Base-by-base conservation (phyloP, 2,329 filamentous ascomycete species). In the Ustulina deusta region DNA sequence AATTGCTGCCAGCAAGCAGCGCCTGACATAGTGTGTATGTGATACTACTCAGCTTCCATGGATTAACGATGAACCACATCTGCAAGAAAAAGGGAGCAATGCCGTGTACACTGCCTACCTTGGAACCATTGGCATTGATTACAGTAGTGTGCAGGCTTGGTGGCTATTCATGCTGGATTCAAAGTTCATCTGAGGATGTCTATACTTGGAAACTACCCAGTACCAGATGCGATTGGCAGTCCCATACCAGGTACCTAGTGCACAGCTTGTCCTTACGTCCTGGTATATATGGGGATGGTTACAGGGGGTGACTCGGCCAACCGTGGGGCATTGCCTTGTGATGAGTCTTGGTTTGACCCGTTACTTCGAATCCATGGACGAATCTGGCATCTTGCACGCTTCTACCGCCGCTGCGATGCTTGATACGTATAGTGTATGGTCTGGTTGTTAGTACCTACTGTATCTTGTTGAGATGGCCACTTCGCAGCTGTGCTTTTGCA, bases 271-370 rank as follows among this genome's bases (percentile, higher is more conserved):
- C 36, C 34, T 40, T 20, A n/a, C 20, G 7, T 5, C 22, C 22
- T 25, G 20, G 20, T 40, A 36, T 5, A 10, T 63, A 48, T 49
- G 55, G 60, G 61, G 55, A 27, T 29, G 32, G 25, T 58, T 44
- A 32, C 55, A 60, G 56, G 49, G 60, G 55, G 15, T 63, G 65
- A 60, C 54, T 68, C 49, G 65, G 56, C 51, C 56, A 61, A 57
- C 65, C 36, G 42, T 58, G 56, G 51, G 48, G 56, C 56, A 51
- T 61, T 52, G 61, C 56, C 61, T 61, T 68, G 57, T 65, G 61
- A 65, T 3, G 38, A 59, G 62, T 55, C 49, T 61, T 64, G 60
- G 64, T 27, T 64, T 32, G 51, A 17, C 48, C 61, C 61, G 27
- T 67, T 51, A 40, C 64, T 56, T 51, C 58, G 52, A 68, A n/a